A percentile compares a stretch with the other conserved stretches of the same genome.
Evolutionary conservation across 2,329 filamentous ascomycete species (phyloP).

Genomic region (Trichoderma pleuroti): DNA sequence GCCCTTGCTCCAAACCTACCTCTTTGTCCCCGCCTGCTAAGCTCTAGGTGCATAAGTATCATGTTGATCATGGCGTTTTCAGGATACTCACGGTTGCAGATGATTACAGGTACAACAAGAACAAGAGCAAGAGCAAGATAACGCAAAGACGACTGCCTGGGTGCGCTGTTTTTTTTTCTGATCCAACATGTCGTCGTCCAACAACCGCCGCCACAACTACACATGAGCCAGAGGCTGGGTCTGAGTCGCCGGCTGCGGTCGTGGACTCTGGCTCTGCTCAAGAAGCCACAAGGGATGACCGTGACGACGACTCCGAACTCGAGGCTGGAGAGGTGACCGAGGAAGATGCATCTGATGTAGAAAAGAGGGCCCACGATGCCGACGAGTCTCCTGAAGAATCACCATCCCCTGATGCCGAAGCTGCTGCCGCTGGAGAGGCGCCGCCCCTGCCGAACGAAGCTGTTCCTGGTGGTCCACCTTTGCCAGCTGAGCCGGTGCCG

Average conservation of each 20-base stretch:
- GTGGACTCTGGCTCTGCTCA: conserved; percentile 16
- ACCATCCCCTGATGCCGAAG: conserved; percentile 21
- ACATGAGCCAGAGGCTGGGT: conserved; percentile 9
- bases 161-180: neutral
- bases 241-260: conserved; percentile 19
- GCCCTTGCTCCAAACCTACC: conserved; percentile 5
- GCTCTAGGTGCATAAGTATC: conserved; percentile 40
- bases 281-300: conserved; percentile 9
- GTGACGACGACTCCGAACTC: conserved; percentile 23
- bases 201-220: neutral
- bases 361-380: conserved; percentile 12
- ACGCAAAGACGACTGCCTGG: neutral
- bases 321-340: conserved; percentile 18
- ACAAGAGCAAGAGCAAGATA: neutral
- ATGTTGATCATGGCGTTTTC: conserved; percentile 32
- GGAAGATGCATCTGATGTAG: conserved; percentile 21
- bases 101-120: conserved; percentile 27
- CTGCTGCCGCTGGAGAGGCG: conserved; percentile 10
- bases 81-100: conserved; percentile 39
- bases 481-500: conserved; percentile 43
- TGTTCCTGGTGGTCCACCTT: conserved; percentile 33
- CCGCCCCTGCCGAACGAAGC: conserved; percentile 39
- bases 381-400: conserved; percentile 8
- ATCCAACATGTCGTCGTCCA: conserved; percentile 18
- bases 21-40: conserved; percentile 28